A percentile compares a stretch with the other conserved stretches of the same genome.
phyloP scores from a whole-genome alignment of 78 protist genomes.

The Dictyostelium intermedium region DNA sequence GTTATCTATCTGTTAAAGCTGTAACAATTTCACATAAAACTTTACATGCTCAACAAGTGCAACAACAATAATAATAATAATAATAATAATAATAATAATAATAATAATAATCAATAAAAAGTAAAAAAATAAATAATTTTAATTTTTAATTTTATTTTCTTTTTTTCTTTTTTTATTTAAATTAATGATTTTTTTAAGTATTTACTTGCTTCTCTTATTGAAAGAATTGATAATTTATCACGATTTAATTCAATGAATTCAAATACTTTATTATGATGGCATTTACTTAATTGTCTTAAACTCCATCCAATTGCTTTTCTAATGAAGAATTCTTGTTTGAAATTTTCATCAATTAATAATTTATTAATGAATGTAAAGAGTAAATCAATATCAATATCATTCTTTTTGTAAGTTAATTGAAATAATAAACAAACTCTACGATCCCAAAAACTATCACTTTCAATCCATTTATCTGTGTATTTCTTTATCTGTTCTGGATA shows the following conservation, averaged over 20 bases:
- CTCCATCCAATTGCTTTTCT: constrained; percentile 61
- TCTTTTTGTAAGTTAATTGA: constrained; percentile 43
- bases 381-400: constrained; percentile 4
- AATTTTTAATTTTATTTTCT: no score
- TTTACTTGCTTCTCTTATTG: constrained; percentile 27
- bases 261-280: neutral
- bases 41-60: neutral
- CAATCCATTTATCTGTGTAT: constrained; percentile 29
- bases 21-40: constrained; percentile 24
- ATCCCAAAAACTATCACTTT: constrained; percentile 5
- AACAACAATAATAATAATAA: no score
- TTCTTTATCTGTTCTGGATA: neutral
- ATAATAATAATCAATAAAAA: no score
- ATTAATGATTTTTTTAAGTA: neutral
- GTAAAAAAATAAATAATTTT: no score
- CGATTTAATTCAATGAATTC: neutral
- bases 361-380: constrained; percentile 7
- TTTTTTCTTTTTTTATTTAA: no score
- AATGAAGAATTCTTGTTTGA: constrained; percentile 26
- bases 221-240: neutral
- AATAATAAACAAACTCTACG: constrained; percentile 8
- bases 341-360: neutral
- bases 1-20: constrained; percentile 20
- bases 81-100: no score
- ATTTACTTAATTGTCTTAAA: constrained; percentile 12